These are phyloP conservation scores for Claviceps pusilla DNA, from an alignment of 2,329 filamentous ascomycete genomes.

Conservation along the genomic window DNA sequence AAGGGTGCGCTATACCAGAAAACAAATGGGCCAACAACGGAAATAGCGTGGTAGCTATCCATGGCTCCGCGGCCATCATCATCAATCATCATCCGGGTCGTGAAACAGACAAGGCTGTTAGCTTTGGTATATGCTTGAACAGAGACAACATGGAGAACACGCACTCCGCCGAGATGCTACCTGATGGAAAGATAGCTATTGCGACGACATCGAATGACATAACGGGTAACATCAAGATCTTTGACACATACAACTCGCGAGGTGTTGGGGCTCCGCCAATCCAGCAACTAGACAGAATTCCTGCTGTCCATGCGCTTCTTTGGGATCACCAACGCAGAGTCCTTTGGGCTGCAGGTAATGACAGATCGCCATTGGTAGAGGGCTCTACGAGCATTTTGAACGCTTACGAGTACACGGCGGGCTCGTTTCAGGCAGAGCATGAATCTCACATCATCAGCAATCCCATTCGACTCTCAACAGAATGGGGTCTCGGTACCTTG, in stretches of 20 bases:
- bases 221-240: slow-evolving; percentile 1
- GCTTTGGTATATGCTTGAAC: slow-evolving; percentile 1
- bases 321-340: neutral
- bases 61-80: neutral
- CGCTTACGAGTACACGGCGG: neutral
- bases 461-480: neutral
- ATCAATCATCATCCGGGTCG: slow-evolving; percentile 1
- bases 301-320: slow-evolving; percentile 1
- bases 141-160: neutral
- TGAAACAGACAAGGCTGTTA: neutral
- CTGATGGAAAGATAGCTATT: neutral
- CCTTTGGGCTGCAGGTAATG: slow-evolving; percentile 1
- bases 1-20: neutral
- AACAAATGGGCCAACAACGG: slow-evolving; percentile 1
- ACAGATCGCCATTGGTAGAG: neutral
- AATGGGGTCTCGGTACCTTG: neutral
- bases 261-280: neutral
- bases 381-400: neutral
- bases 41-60: neutral
- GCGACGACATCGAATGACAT: neutral
- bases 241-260: neutral
- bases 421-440: neutral
- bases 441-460: neutral
- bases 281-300: neutral
- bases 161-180: neutral